A percentile compares a stretch with the other conserved stretches of the same genome.
These are phyloP conservation scores for Neoscytalidium dimidiatum DNA, from an alignment of 2,329 filamentous ascomycete genomes.

Conservation along the genomic window DNA sequence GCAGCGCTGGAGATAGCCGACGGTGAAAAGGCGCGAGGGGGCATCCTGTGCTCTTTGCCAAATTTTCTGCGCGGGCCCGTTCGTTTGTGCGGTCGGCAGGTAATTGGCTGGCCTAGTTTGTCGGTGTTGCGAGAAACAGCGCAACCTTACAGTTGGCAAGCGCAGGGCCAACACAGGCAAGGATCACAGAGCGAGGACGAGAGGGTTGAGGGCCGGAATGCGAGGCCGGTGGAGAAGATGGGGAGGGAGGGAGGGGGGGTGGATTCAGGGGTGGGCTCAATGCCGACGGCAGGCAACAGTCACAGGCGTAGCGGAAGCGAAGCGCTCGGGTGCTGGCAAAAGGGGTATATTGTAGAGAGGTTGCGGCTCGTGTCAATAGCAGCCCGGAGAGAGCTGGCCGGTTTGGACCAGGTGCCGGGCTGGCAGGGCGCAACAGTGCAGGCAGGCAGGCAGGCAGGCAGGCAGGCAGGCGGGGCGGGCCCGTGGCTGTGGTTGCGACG, in stretches of 20 bases:
- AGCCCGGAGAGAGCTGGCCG: neutral
- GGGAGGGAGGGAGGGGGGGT: neutral
- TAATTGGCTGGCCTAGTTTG: neutral
- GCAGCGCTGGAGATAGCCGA: neutral
- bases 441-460: no score
- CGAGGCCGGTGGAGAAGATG: neutral
- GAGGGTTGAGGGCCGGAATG: no score
- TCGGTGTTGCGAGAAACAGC: neutral
- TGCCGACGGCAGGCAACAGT: neutral
- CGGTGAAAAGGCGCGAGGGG: neutral
- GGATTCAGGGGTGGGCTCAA: neutral
- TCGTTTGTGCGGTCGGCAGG: neutral
- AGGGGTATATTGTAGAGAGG: neutral
- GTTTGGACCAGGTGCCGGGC: neutral
- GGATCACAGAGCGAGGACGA: neutral
- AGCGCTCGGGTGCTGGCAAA: neutral
- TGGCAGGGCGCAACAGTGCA: no score
- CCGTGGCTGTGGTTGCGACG: neutral
- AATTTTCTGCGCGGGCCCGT: neutral
- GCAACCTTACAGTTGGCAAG: neutral
- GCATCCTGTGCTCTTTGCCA: neutral
- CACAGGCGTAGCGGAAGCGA: neutral
- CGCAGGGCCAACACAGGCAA: neutral
- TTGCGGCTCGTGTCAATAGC: constrained; percentile 1
- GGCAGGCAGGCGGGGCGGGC: neutral